Evolutionary conservation across 2,329 filamentous ascomycete species (phyloP).

Genomic region (Acrocalymma vagum): DNA sequence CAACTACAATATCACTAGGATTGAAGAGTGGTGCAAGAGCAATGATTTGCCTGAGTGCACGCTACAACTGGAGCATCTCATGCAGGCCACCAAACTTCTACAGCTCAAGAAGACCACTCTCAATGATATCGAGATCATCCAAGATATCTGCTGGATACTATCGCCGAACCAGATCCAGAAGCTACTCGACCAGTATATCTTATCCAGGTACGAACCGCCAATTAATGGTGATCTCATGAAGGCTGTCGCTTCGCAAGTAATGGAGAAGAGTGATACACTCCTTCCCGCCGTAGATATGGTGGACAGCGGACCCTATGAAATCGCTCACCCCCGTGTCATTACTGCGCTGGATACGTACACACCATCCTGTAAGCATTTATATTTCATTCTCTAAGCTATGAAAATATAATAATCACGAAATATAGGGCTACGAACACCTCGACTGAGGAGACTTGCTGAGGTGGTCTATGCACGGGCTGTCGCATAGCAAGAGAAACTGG

Average conservation of each 20-base stretch:
- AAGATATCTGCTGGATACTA: constrained; percentile 99
- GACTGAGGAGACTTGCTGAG: constrained; percentile 90
- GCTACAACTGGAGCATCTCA: constrained; percentile 93
- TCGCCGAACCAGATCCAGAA: constrained; percentile 99
- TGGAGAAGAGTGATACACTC: constrained; percentile 95
- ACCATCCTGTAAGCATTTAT: constrained; percentile 81
- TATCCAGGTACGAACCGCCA: constrained; percentile 97
- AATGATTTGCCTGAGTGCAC: constrained; percentile 99
- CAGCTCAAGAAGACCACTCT: constrained; percentile 98
- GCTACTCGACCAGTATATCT: constrained; percentile 94
- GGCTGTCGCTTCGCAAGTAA: constrained; percentile 92
- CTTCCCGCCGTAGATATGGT: constrained; percentile 96
- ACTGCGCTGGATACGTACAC: constrained; percentile 97
- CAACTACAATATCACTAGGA: constrained; percentile 98
- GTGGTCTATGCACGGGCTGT: constrained; percentile 95
- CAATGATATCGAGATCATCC: constrained; percentile 98
- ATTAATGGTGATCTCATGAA: constrained; percentile 99
- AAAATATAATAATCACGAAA: constrained; percentile 33
- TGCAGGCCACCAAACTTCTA: constrained; percentile 98
- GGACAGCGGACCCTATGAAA: constrained; percentile 95
- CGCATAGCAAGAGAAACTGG: constrained; percentile 86
- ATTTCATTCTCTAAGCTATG: neutral
- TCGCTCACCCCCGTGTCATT: constrained; percentile 94
- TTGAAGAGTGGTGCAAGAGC: constrained; percentile 99
- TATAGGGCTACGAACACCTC: constrained; percentile 88